Percentiles rank a stretch among this genome's conserved stretches.
These are phyloP conservation scores for Edaphochlamys debaryana DNA, from an alignment of 139 green algal species.

Conservation along the genomic window DNA sequence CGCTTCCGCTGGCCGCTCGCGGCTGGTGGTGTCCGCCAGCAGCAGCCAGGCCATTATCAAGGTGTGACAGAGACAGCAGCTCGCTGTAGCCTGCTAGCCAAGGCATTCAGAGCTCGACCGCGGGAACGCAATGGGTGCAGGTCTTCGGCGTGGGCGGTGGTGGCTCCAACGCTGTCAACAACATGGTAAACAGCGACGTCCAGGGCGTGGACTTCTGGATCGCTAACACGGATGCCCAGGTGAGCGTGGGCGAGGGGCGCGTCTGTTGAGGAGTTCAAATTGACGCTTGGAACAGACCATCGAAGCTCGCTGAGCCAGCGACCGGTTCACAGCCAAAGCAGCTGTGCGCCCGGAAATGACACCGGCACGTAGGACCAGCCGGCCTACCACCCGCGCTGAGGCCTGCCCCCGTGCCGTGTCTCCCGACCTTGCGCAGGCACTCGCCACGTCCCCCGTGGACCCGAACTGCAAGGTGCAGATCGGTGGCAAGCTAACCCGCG, in stretches of 20 bases:
- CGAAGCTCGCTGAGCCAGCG: too few species aligned
- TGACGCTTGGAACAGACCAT: too few species aligned
- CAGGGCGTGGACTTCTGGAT: conserved; percentile 93
- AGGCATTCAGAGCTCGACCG: too few species aligned
- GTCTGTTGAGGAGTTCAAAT: background rate
- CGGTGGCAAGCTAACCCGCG: conserved; percentile 86
- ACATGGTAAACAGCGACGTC: conserved; percentile 83
- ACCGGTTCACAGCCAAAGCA: too few species aligned
- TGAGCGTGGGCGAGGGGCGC: conserved; percentile 42
- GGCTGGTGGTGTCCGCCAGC: background rate
- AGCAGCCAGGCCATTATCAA: conserved; percentile 31
- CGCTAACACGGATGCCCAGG: conserved; percentile 95
- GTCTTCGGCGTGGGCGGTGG: conserved; percentile 95
- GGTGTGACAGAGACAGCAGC: too few species aligned
- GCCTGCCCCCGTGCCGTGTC: too few species aligned
- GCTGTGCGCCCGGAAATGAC: too few species aligned
- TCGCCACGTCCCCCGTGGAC: conserved; percentile 77
- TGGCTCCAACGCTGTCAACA: conserved; percentile 95
- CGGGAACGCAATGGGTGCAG: too few species aligned
- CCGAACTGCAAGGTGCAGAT: conserved; percentile 85
- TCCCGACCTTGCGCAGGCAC: conserved; percentile 72
- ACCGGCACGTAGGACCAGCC: too few species aligned
- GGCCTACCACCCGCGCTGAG: too few species aligned
- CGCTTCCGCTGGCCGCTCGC: too few species aligned
- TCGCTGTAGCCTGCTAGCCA: too few species aligned